Evolutionary conservation across 23 red algal species (phyloP), one percentile per base, ranked within the genome.

Genomic region (Gracilaria gracilis): DNA sequence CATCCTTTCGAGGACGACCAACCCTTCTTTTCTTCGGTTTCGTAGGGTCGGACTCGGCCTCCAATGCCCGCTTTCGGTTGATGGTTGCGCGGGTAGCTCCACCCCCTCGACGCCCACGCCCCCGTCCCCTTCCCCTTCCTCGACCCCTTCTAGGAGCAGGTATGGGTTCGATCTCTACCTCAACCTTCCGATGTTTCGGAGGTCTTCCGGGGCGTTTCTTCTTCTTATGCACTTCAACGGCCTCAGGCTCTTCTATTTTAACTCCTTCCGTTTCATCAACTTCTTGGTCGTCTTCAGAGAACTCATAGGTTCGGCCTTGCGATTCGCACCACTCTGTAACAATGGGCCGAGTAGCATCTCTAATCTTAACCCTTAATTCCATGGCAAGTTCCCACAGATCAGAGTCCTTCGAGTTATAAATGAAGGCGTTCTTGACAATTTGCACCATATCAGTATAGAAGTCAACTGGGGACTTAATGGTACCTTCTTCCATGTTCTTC

Each of bases 371-470:
- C 35, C 49, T 21, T 25, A 98, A 36, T 58, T 97, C 88, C 27
- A 55, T 70, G 9, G 95, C 95, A 74, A 98, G 46, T 13, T 77
- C 65, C 74, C 93, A 85, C 36, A 97, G 28, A 50, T 97, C 95
- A 2, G 89, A 82, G 15, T 87, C 29, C 48, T 79, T 79, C 0
- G 47, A 57, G 79, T 98, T 98, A 77, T 91, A 98, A 19, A 67
- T 44, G 36, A 89, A 72, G 21, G 95, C 95, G 76, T 98, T 98
- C 44, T 50, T 84, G 80, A 82, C 93, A 23, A 98, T 93, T 49
- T 76, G 76, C 25, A 89, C 51, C 80, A 98, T 85, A 40, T 69
- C 48, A 5, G 47, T 44, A 33, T 79, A 79, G 39, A 98, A 94
- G 29, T 94, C 85, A 44, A 62, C 31, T 39, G 93, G 88, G n/a